Conservation (phyloP, 495 filamentous ascomycete species). For the Penicillium angulare region DNA sequence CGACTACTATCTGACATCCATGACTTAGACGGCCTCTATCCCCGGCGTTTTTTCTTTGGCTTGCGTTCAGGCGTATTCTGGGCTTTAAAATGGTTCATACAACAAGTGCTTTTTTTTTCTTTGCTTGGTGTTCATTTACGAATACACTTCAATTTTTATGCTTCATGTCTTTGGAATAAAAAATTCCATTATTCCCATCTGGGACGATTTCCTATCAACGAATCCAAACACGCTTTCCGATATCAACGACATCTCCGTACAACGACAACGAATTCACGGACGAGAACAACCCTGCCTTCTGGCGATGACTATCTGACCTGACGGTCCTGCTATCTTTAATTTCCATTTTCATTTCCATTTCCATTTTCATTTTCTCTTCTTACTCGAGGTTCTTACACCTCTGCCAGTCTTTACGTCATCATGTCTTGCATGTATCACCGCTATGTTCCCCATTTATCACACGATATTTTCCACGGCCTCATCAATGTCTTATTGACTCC, state of each 20-base stretch:
- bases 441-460: no score
- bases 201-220: neutral
- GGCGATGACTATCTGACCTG: neutral
- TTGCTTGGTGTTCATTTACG: no score
- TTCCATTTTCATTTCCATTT: neutral
- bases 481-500: no score
- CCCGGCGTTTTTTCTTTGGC: slow-evolving; percentile 2
- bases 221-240: no score
- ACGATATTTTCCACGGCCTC: no score
- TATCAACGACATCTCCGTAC: slow-evolving; percentile 10
- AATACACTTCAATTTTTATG: no score
- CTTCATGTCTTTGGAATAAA: no score
- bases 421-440: no score
- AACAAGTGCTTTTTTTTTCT: no score
- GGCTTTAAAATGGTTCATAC: no score
- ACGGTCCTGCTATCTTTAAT: slow-evolving; percentile 15
- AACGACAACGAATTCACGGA: slow-evolving; percentile 14
- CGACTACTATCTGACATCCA: slow-evolving; percentile 16
- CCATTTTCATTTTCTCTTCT: neutral
- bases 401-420: neutral
- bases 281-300: neutral
- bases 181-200: no score
- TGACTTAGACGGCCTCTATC: slow-evolving; percentile 3
- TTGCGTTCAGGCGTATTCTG: neutral
- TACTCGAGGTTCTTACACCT: neutral